Base-by-base conservation (phyloP, 495 filamentous ascomycete species). In the Rostrohypoxylon terebratum region DNA sequence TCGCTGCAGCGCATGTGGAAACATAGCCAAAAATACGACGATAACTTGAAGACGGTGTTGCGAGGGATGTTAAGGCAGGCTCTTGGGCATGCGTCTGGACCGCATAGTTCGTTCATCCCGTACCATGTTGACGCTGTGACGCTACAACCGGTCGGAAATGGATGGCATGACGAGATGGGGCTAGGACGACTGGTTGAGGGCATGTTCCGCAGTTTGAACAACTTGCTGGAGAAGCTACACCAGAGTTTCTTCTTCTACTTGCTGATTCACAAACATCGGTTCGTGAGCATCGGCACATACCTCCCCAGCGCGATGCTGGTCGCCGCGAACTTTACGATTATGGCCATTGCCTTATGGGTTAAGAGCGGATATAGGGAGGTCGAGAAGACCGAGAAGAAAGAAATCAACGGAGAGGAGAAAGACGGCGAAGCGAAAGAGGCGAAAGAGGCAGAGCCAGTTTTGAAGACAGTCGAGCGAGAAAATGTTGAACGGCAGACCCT, bases 231-330 rank as follows among this genome's bases (percentile, higher is more conserved):
- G 81, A 94, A 98, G 78, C 88, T 99, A 68, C 96, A 99, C 76
- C 96, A 99, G 83, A 97, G 93, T 77, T 99, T 98, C 86, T 99
- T 99, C 86, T 98, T 99, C 82, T 99, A 99, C 79, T 83, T 99
- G 23, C 87, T 99, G 16, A 94, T 99, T 87, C 90, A 93, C 60
- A 85, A 89, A 16, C 91, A 96, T 59, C 88, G 94, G 7, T 99
- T 98, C 79, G 96, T 98, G 61, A 98, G 95, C 79, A 99, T 99
- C 68, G 96, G 96, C 18, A 99, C 96, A 1, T 99, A 99, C 75
- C 84, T 99, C 4, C 96, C 96, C 4, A 97, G 94, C 79, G 96
- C 94, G 6, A 98, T 99, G 96, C 81, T 98, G 28, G 87, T 99
- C 63, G 96, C 96, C 7, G 91, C 87, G 21, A 98, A 94, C 77